phyloP scores from a whole-genome alignment of 2,329 filamentous ascomycete species.

The Beauveria medogensis region DNA sequence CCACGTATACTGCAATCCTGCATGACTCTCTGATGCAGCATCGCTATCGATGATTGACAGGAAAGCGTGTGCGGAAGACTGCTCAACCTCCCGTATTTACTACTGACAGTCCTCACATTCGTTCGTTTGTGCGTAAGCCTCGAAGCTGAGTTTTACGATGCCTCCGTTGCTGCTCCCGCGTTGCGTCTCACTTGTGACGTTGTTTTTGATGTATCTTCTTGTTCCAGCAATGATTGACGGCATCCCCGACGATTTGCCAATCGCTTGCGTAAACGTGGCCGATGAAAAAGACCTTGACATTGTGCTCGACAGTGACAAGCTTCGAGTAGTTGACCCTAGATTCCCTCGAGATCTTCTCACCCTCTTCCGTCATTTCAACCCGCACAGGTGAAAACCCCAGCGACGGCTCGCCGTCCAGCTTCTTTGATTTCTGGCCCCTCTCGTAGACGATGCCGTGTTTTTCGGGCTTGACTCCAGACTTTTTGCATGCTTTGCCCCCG shows the following conservation, averaged over 20 bases:
- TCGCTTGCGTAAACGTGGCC: constrained; percentile 35
- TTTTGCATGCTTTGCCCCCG: constrained; percentile 42
- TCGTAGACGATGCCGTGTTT: constrained; percentile 48
- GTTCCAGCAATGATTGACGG: constrained; percentile 43
- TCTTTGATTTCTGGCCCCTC: constrained; percentile 21
- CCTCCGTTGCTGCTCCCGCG: neutral
- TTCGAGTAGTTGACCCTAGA: constrained; percentile 54
- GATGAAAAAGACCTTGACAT: constrained; percentile 49
- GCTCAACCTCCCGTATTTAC: neutral
- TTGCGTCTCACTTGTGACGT: constrained; percentile 12
- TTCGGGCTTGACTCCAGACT: constrained; percentile 42
- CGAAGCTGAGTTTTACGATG: neutral
- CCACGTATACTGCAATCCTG: neutral
- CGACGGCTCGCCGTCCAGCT: constrained; percentile 33
- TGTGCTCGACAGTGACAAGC: constrained; percentile 48
- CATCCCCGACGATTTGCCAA: constrained; percentile 33
- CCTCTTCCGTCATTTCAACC: constrained; percentile 33
- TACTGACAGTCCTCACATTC: neutral
- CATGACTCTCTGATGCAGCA: neutral
- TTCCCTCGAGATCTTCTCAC: constrained; percentile 38
- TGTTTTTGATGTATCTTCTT: constrained; percentile 33
- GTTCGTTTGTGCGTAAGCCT: neutral
- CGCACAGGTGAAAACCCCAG: constrained; percentile 41
- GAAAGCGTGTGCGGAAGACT: neutral
- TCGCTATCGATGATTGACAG: neutral